These are phyloP conservation scores for Emydomyces testavorans DNA, from an alignment of 2,329 filamentous ascomycete species.

Conservation along the genomic window DNA sequence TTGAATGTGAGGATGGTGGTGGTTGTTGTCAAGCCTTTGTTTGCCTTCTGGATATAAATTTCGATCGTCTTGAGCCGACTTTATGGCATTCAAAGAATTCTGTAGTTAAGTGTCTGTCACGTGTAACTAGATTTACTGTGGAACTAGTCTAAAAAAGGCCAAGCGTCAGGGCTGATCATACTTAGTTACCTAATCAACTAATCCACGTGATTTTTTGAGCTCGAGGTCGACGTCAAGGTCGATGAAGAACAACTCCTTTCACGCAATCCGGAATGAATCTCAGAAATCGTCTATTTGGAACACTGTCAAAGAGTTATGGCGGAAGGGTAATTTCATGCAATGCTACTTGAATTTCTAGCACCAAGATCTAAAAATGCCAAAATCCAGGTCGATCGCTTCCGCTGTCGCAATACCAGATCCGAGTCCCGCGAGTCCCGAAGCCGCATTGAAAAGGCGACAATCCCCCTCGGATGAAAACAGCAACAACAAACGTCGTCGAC, in stretches of 20 bases:
- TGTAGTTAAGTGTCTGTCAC: too few relatives aligned
- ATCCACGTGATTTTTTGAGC: too few relatives aligned
- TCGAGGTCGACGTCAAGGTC: too few relatives aligned
- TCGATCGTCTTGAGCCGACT: too few relatives aligned
- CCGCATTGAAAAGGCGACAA: conserved; percentile 41
- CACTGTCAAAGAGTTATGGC: conserved; percentile 8
- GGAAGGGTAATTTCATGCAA: conserved; percentile 11
- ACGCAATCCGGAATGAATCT: too few relatives aligned
- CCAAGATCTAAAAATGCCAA: conserved; percentile 17
- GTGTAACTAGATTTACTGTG: too few relatives aligned
- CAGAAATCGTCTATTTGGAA: neutral
- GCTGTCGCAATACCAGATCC: conserved; percentile 44
- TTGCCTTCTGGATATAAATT: too few relatives aligned
- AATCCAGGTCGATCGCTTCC: conserved; percentile 40
- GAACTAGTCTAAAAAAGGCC: too few relatives aligned
- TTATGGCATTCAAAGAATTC: too few relatives aligned
- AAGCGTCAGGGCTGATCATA: too few relatives aligned
- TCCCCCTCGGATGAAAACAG: conserved; percentile 36
- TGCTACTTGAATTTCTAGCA: neutral
- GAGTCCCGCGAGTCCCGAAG: conserved; percentile 23
- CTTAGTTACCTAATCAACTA: too few relatives aligned
- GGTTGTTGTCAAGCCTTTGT: neutral
- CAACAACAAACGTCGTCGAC: conserved; percentile 43
- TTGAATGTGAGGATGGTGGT: neutral
- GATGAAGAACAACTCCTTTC: too few relatives aligned